Conservation (phyloP, 441 rosid genomes). For the Pelargonium myrrhifolium region DNA sequence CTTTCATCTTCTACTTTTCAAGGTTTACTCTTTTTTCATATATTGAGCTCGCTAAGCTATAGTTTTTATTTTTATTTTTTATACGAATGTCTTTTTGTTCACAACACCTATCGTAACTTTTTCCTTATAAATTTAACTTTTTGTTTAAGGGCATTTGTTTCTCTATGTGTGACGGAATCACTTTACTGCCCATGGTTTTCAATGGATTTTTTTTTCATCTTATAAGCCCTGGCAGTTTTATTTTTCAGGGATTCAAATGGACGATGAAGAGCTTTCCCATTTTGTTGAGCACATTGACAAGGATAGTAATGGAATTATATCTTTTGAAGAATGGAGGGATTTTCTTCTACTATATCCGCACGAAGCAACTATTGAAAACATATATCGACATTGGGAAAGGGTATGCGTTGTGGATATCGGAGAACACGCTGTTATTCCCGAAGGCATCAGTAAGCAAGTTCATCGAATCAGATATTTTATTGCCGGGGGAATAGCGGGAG, state of each 20-base stretch:
- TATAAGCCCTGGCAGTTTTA: slow-evolving; percentile 62
- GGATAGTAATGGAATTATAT: slow-evolving; percentile 85
- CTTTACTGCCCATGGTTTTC: too few species aligned
- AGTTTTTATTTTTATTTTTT: too few species aligned
- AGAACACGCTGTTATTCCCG: slow-evolving; percentile 88
- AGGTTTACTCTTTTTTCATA: too few species aligned
- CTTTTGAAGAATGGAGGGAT: slow-evolving; percentile 97
- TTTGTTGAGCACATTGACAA: slow-evolving; percentile 95
- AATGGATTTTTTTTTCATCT: slow-evolving; percentile 30
- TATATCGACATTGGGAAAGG: slow-evolving; percentile 86
- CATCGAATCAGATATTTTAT: slow-evolving; percentile 63
- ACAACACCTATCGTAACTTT: too few species aligned
- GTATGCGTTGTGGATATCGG: slow-evolving; percentile 89
- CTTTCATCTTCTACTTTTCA: too few species aligned
- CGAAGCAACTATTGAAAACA: slow-evolving; percentile 82
- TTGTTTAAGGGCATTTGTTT: too few species aligned
- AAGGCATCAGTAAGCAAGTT: slow-evolving; percentile 82
- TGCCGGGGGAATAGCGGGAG: slow-evolving; percentile 95
- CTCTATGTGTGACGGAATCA: too few species aligned
- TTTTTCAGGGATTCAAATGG: slow-evolving; percentile 82
- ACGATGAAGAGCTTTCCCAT: slow-evolving; percentile 79
- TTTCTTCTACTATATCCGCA: slow-evolving; percentile 87
- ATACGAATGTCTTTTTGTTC: too few species aligned
- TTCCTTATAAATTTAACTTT: too few species aligned
- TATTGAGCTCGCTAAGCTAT: too few species aligned